Base-by-base conservation (phyloP, 1,139 yeast species). In the Geotrichum citri-aurantii region DNA sequence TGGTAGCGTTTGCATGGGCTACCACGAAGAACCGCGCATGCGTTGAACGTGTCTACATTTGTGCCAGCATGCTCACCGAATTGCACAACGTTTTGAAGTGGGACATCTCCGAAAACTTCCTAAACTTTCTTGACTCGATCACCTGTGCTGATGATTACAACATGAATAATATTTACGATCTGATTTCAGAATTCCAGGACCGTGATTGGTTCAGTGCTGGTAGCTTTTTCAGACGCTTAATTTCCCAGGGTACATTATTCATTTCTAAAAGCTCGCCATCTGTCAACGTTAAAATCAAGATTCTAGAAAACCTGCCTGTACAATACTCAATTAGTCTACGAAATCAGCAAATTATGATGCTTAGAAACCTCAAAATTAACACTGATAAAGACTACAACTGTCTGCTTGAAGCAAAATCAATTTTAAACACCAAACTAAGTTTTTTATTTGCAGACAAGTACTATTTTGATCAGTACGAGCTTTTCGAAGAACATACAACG, bases 241-340 rank as follows among this genome's bases (percentile, higher is more conserved):
- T 91, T 56, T 90, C 97, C 3, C 85, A 95, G 1, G 97, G 97
- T 3, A 77, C 88, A 0, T 80, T 90, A 55, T 89, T 86, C 69
- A 64, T 69, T 27, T 65, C 63, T 4, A 61, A 70, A 24, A 59
- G 66, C 19, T 59, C 62, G 24, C 60, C 61, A 21, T 48, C 54
- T 4, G 52, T 42, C 63, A 71, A 68, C 62, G 72, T 76, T 19
- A 90, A 85, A 66, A 68, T 83, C 40, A 65, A 73, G 24, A 77
- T 85, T 31, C 71, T 86, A 40, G 75, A 77, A 62, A 83, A 83
- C 62, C 69, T 86, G 19, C 88, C 88, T 0, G 78, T 65, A 5
- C 58, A 60, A 19, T 60, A 59, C 44, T 60, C 63, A 4, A 47
- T 59, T 8, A 62, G 61, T 40, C 60, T 66, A 40, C 53, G 57